A percentile compares a stretch with the other conserved stretches of the same genome.
Conservation (phyloP, 164 flowering plant species). For the Platanus orientalis region DNA sequence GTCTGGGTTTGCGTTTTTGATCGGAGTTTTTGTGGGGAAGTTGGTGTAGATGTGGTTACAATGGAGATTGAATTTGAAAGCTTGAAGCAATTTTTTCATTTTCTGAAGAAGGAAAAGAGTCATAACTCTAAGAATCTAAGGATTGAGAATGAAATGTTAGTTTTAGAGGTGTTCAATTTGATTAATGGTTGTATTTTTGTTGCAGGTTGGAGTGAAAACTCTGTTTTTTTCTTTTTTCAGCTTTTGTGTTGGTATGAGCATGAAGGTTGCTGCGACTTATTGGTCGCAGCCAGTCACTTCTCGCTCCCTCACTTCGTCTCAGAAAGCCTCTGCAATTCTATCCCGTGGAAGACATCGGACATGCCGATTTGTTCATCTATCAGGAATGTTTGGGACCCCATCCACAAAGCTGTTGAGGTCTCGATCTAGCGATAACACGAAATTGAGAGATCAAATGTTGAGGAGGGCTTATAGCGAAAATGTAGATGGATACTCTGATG, state of each 20-base stretch:
- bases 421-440: constrained; percentile 38
- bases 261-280: constrained; percentile 42
- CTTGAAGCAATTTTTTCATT: not conserved
- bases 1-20: not conserved
- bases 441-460: constrained; percentile 17
- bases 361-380: constrained; percentile 24
- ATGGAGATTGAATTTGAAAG: not conserved
- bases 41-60: too few relatives aligned
- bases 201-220: constrained; percentile 20
- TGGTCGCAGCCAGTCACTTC: constrained; percentile 49
- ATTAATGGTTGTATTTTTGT: constrained; percentile 3
- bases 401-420: constrained; percentile 29
- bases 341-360: constrained; percentile 28
- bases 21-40: not conserved
- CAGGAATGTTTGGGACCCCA: constrained; percentile 35
- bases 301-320: constrained; percentile 45
- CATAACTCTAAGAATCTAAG: too few relatives aligned
- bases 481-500: constrained; percentile 57
- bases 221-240: not conserved
- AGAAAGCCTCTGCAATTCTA: constrained; percentile 44
- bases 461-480: constrained; percentile 44
- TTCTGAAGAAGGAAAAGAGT: not conserved
- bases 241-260: constrained; percentile 29
- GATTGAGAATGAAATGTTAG: too few relatives aligned
- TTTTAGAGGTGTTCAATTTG: not conserved